Base-by-base conservation (phyloP, 2,329 filamentous ascomycete species). In the Neurospora crassa region DNA sequence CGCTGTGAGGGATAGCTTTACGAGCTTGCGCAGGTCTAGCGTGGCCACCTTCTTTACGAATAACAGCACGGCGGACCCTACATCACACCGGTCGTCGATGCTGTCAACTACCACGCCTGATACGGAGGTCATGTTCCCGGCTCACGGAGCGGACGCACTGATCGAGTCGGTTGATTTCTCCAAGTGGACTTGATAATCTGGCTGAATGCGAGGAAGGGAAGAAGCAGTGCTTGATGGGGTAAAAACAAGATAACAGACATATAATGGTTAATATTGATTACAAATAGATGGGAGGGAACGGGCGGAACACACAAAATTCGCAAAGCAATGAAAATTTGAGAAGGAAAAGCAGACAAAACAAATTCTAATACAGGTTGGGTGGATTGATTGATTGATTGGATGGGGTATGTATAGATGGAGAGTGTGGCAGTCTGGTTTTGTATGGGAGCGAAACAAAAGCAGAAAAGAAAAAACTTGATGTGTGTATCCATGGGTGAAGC, bases 41-140 rank as follows among this genome's bases (percentile, higher is more conserved):
- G 88, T 90, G 2, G 88, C 88, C 5, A 91, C 88, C 2, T 90
- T 90, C 76, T 87, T 90, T 74, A 86, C 86, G 2, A 86, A 81
- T 72, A 83, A 84, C 5, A 88, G 84, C 77, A 29, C 53, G 14
- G 74, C 74, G 41, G 87, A 90, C 73, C 83, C 85, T 74, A 82
- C 79, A 11, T 89, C 87, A 69, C 87, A 90, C 71, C 83, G 88
- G 59, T 88, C 86, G 6, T 89, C 86, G n/a, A 82, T 86, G 74
- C 78, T 89, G n/a, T 85, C 84, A 40, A 84, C 83, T 11, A 83
- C 84, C 1, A 84, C 85, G 12, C 85, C 85, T 6, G 85, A 86
- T 70, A 86, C 86, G 1, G 88, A 90, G 76, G 79, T 83, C 37
- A 81, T 77, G 73, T 63, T 63, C 8, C 75, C 76, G 8, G 70